Base-by-base conservation (phyloP, 169 alveolate species). In the Babesia bigemina region DNA sequence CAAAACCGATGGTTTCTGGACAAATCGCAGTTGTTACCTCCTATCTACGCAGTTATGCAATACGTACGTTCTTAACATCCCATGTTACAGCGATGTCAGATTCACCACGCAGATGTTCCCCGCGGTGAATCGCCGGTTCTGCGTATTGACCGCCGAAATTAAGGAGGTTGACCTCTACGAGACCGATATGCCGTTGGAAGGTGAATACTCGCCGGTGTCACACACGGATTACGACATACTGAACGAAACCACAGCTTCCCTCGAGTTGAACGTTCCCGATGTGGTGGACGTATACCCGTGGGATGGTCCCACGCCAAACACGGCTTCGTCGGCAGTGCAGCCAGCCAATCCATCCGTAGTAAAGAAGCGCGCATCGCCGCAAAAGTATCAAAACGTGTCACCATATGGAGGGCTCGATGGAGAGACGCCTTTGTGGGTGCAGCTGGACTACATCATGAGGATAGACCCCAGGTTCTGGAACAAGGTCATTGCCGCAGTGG, bases 1-100 rank as follows among this genome's bases (percentile, higher is more conserved):
- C 26, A 52, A 28, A 29, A 28, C 29, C 22, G 33, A 55, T 13
- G 86, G 86, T 4, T 76, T 33, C 59, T 76, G 86, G 86, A 56
- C 58, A 36, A 24, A 55, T 4, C 63, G 39, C 56, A 62, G 24
- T 2, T 53, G 71, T 42, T 13, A 53, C 21, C 22, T 66, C 4
- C 36, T 76, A 14, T 36, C 71, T 8, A 57, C 78, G 3, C 86
- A 59, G 24, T 76, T 65, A 29, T 28, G 29, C 14, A n/a, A 47
- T 8, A 63, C 78, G 86, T 76, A 47, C 21, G 86, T 66, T 11
- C 7, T 44, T 45, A 33, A 19, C 2, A 4, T 10, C 22, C 33
- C 1, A 7, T 0, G 13, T 44, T 48, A 17, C 12, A 71, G 10
- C 16, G 12, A 29, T 33, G 4, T 10, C 33, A 71, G 81, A 19